phyloP scores from a whole-genome alignment of 345 rosid species.

The Chamaenerion angustifolium region DNA sequence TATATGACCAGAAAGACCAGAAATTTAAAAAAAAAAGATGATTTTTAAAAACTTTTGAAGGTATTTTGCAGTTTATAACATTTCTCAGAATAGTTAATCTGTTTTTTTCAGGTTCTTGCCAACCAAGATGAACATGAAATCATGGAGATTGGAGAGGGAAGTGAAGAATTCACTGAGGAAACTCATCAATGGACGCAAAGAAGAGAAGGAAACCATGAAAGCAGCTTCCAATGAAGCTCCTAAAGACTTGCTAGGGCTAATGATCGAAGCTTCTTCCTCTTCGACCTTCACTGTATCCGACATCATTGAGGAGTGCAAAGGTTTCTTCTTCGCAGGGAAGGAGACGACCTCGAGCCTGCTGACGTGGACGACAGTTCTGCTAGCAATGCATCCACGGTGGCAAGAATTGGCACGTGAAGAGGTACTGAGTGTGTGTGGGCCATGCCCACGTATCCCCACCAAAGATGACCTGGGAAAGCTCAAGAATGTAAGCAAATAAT shows the following conservation, averaged over 20 bases:
- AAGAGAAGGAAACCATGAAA: not conserved
- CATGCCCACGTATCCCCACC: conserved; percentile 55
- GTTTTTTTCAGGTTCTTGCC: conserved; percentile 39
- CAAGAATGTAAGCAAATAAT: conserved; percentile 34
- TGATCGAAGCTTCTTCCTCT: conserved; percentile 38
- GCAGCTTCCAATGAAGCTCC: not conserved
- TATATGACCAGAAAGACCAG: too few species aligned
- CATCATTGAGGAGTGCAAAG: conserved; percentile 72
- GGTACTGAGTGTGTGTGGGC: conserved; percentile 59
- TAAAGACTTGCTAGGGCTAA: conserved; percentile 37
- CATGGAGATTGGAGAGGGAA: conserved; percentile 63
- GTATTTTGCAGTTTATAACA: too few species aligned
- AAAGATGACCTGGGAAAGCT: conserved; percentile 62
- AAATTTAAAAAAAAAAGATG: too few species aligned
- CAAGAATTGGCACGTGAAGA: conserved; percentile 78
- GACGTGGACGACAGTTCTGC: conserved; percentile 75
- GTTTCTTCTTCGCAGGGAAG: conserved; percentile 89
- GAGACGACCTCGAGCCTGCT: conserved; percentile 72
- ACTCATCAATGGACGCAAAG: conserved; percentile 33
- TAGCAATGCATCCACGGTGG: conserved; percentile 79
- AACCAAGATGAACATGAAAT: conserved; percentile 42
- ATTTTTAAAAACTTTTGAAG: too few species aligned
- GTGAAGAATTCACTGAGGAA: conserved; percentile 39
- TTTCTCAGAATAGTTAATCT: too few species aligned
- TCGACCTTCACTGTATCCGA: conserved; percentile 5